Evolutionary conservation across 371 early-diverging fungal genomes (phyloP), one percentile per base, ranked within the genome.

Genomic region (Mucor irregularis): DNA sequence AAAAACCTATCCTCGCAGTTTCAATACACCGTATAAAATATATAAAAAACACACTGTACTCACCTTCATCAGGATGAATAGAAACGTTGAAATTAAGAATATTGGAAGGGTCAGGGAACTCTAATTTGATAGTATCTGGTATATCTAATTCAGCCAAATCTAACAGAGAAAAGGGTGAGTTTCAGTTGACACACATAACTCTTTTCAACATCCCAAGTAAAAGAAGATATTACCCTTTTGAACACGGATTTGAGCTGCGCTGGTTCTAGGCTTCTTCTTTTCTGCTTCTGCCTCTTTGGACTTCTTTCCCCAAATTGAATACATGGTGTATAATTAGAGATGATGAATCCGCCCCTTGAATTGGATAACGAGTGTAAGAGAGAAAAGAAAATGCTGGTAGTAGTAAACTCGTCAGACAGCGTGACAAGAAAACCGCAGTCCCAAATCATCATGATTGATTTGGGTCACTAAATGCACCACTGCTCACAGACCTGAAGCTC

Each of bases 31-130:
- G 21, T 22, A 13, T 25, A 29, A 16, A 10, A 47, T 11, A 39
- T 39, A 39, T 19, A n/a, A 30, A 14, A 42, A 21, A 42, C 42
- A n/a, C n/a, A n/a, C n/a, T n/a, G n/a, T 31, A 31, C 31, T 31
- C 72, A 91, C 94, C 95, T 80, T 94, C 95, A 69, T 93, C 93
- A 28, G 98, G 98, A 14, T 77, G 80, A 70, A 96, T 93, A 11
- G 78, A 79, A 10, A 97, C 79, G 7, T 81, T 77, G 67, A 96
- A 96, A 66, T 94, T 83, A 56, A 91, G 87, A 43, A 94, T 73
- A 70, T 97, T 92, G 45, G 89, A 78, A 7, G 91, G 77, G 65
- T 91, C 83, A 21, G 92, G 92, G 39, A 95, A 91, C 1, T 73
- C 73, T 61, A 93, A 76, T 49, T 80, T 76, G 73, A 93, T 93